Evolutionary conservation across 441 rosid genomes (phyloP), one percentile per base, ranked within the genome.

Genomic region (Aleurites moluccanus): DNA sequence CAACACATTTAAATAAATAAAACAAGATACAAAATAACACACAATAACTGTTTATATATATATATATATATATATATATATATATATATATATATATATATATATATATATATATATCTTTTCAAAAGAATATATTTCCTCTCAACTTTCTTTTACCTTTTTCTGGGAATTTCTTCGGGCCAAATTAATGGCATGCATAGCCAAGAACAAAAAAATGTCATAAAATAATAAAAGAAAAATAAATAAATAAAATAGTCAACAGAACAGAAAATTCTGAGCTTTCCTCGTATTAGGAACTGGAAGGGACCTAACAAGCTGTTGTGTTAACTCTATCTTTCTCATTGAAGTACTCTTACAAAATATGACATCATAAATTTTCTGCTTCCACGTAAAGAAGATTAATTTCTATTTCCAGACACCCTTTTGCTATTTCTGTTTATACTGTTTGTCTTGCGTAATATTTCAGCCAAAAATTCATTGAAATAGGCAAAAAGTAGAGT

Each of bases 231-330:
- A 5, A 52, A 7, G 14, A 15, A n/a, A n/a, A n/a, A n/a, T n/a
- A n/a, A 30, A 30, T 30, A 35, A 38, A 38, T 38, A n/a, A 38
- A n/a, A 7, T 11, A 23, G 47, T 56, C 61, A 79, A 38, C n/a
- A 62, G 28, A 44, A 45, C n/a, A 20, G 2, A 56, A 60, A 35
- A 15, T 60, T 28, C 40, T 62, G 9, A 56, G 59, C 66, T 69
- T 10, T 78, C 77, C 80, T 73, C 64, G 64, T 79, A 67, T 68
- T 52, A 56, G 70, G 78, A 73, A 42, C 57, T 16, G 50, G 73
- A 55, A 55, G 66, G n/a, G 53, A 45, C 74, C 33, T 44, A 63
- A 44, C 59, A 18, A 45, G 60, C 40, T 38, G 40, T 6, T 38
- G 40, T 30, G 13, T 64, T 53, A 74, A 49, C 68, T 47, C 76